Evolutionary conservation across 2,329 filamentous ascomycete genomes (phyloP), one percentile per base, ranked within the genome.

Genomic region (Colletotrichum graminicola): DNA sequence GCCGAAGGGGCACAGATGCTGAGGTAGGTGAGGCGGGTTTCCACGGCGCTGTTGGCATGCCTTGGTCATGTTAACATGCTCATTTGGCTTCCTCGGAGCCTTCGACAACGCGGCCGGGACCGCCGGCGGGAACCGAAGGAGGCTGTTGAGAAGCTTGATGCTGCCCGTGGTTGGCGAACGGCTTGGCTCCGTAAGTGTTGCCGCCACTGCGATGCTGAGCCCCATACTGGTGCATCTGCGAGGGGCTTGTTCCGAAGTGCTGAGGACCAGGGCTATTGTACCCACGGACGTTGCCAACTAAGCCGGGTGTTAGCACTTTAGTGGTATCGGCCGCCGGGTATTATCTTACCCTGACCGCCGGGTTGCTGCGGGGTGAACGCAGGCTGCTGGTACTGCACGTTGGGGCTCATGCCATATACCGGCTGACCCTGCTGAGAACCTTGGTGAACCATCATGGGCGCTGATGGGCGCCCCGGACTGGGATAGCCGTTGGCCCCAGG

Each of bases 361-460:
- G 89, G 88, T 75, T 93, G 92, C 75, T 92, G 92, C 41, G 90
- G 89, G 71, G 86, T 85, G 80, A 92, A 94, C 64, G 90, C 89
- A 47, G 92, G 92, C 78, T 94, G 93, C 77, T 91, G 92, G 78
- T 92, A 93, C 78, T 92, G 92, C 81, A 91, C 87, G 64, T 86
- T 91, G 54, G 92, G 92, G 76, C 91, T 93, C 91, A 95, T 93
- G 74, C 89, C 92, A 85, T 88, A 95, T 83, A 85, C 89, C 77
- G 84, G 90, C 79, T 97, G 94, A 51, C 95, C 94, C 80, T 97
- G 95, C 78, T 98, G 95, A 36, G 95, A 98, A 66, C 94, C 94
- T 82, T 97, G 94, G 75, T 95, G 95, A 77, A 92, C 93, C 95
- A 98, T 98, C 91, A 97, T 94, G 2, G 94, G 92, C 16, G 96